Percentiles rank a stretch among this genome's conserved stretches.
Evolutionary conservation across 176 grass and related monocot species (phyloP).

Genomic region (Oryza meyeriana): DNA sequence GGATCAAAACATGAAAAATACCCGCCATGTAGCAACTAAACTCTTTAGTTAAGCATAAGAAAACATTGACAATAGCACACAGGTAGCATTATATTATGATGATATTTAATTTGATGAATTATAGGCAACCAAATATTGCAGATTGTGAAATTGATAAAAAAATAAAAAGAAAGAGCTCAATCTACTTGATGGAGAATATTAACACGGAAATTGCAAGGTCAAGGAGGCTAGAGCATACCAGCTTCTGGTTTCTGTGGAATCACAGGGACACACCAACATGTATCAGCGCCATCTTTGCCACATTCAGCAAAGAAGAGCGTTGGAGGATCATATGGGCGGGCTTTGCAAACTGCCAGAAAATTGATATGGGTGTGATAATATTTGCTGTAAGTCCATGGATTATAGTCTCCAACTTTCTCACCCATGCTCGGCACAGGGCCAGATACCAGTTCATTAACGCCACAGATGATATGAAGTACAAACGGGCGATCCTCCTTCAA

Average conservation of each 20-base stretch:
- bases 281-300: neutral
- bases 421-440: neutral
- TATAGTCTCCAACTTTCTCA: neutral
- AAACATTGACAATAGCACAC: neutral
- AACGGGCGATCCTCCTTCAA: neutral
- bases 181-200: neutral
- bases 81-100: neutral
- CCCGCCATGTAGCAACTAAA: no score
- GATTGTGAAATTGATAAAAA: neutral
- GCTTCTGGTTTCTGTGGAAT: neutral
- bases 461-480: constrained; percentile 6
- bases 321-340: neutral
- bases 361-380: constrained; percentile 17
- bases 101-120: neutral
- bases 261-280: constrained; percentile 4
- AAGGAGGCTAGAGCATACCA: neutral
- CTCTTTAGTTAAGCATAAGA: neutral
- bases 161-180: neutral
- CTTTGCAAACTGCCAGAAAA: neutral
- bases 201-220: neutral
- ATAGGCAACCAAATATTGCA: neutral
- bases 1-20: no score
- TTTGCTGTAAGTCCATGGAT: neutral
- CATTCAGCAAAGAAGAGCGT: constrained; percentile 23
- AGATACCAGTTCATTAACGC: constrained; percentile 6